These are phyloP conservation scores for Stellera chamaejasme DNA, from an alignment of 345 rosid species.

Conservation along the genomic window DNA sequence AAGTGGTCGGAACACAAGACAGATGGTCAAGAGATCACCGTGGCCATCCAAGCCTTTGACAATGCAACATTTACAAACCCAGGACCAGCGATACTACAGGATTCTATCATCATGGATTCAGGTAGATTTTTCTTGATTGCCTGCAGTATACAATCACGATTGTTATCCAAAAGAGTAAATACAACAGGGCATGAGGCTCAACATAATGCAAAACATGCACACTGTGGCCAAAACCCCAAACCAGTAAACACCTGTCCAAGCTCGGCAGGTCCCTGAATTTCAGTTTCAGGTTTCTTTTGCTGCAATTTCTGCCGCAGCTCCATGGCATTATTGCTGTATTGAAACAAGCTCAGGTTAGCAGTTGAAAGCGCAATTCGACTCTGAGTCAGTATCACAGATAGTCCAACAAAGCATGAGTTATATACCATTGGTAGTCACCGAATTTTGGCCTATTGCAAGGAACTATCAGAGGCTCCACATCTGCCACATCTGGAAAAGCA, in stretches of 20 bases:
- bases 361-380: neutral
- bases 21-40: slow-evolving; percentile 31
- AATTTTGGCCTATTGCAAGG: slow-evolving; percentile 46
- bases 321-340: slow-evolving; percentile 88
- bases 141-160: slow-evolving; percentile 26
- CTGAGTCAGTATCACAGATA: neutral
- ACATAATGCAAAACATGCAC: no score
- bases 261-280: slow-evolving; percentile 64
- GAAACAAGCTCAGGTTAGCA: neutral
- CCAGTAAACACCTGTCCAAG: slow-evolving; percentile 62
- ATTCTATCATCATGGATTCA: slow-evolving; percentile 66
- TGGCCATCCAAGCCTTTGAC: slow-evolving; percentile 72
- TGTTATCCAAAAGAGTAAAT: slow-evolving; percentile 1
- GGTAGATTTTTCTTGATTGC: slow-evolving; percentile 73
- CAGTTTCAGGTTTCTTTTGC: slow-evolving; percentile 37
- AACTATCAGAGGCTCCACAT: slow-evolving; percentile 64
- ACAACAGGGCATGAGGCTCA: neutral
- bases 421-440: slow-evolving; percentile 93
- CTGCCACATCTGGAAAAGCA: slow-evolving; percentile 49
- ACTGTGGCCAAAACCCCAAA: neutral
- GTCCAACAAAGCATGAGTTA: neutral
- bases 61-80: slow-evolving; percentile 82
- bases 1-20: no score
- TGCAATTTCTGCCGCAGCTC: slow-evolving; percentile 62
- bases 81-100: slow-evolving; percentile 84